Conservation (phyloP, 345 rosid genomes). For the Litchi chinensis region DNA sequence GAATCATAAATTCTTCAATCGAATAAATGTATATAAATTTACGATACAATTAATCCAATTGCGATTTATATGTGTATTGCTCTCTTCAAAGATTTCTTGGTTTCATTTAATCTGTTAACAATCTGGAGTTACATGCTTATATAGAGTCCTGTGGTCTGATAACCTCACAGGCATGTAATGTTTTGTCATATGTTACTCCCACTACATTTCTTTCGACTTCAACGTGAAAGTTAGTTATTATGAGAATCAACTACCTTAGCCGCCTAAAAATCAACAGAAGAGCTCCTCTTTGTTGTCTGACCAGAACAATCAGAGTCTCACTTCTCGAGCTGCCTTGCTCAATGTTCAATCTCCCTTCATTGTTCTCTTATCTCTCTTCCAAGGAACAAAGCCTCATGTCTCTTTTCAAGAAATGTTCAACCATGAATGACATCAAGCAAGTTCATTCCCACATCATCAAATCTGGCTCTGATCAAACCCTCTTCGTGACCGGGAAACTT, state of each 20-base stretch:
- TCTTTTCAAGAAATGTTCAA: constrained; percentile 40
- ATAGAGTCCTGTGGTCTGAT: too few relatives aligned
- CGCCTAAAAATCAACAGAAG: constrained; percentile 23
- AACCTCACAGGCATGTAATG: too few relatives aligned
- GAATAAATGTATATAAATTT: too few relatives aligned
- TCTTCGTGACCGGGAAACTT: constrained; percentile 36
- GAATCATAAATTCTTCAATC: too few relatives aligned
- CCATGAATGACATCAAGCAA: constrained; percentile 27
- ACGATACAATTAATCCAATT: too few relatives aligned
- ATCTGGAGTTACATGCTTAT: too few relatives aligned
- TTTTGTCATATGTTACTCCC: too few relatives aligned
- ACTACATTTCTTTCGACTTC: background rate
- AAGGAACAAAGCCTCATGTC: constrained; percentile 27
- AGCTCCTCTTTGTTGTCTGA: background rate
- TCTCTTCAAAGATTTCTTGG: too few relatives aligned
- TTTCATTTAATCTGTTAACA: too few relatives aligned
- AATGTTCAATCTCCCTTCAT: background rate
- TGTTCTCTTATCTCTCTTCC: background rate
- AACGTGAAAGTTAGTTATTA: background rate
- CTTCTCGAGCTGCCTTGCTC: background rate
- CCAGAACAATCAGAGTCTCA: background rate
- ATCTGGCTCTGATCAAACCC: constrained; percentile 29
- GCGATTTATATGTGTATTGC: too few relatives aligned
- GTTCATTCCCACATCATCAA: constrained; percentile 38
- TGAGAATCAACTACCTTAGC: constrained; percentile 16